phyloP scores from a whole-genome alignment of 345 rosid species.

The Stellera chamaejasme region DNA sequence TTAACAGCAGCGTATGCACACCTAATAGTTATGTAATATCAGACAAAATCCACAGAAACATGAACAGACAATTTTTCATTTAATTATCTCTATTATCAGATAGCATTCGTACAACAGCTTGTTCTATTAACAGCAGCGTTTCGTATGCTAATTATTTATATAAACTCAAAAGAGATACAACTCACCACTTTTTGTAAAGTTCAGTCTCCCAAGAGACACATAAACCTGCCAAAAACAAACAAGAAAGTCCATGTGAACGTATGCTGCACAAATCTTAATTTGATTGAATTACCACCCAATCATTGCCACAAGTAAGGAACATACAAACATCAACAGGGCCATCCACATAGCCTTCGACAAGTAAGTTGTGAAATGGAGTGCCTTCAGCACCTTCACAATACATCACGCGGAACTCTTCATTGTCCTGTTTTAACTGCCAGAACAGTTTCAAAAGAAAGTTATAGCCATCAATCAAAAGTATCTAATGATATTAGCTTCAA shows the following conservation, averaged over 20 bases:
- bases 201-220: conserved; percentile 77
- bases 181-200: conserved; percentile 78
- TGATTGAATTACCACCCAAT: conserved; percentile 8
- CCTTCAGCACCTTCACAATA: conserved; percentile 87
- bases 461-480: no score
- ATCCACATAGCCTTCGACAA: conserved; percentile 90
- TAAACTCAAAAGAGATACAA: conserved; percentile 3
- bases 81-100: no score
- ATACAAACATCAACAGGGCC: conserved; percentile 82
- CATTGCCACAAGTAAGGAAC: conserved; percentile 18
- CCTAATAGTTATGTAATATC: no score
- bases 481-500: background rate
- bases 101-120: no score
- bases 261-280: conserved; percentile 1
- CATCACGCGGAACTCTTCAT: conserved; percentile 85
- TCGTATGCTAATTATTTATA: no score
- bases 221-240: conserved; percentile 47
- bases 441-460: background rate
- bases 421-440: conserved; percentile 65
- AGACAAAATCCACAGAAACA: no score
- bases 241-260: conserved; percentile 7
- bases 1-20: no score
- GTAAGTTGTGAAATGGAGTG: conserved; percentile 71
- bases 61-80: no score
- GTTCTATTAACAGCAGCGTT: no score